Conservation (phyloP, 1,284 basidiomycete species). For the Trametes versicolor region DNA sequence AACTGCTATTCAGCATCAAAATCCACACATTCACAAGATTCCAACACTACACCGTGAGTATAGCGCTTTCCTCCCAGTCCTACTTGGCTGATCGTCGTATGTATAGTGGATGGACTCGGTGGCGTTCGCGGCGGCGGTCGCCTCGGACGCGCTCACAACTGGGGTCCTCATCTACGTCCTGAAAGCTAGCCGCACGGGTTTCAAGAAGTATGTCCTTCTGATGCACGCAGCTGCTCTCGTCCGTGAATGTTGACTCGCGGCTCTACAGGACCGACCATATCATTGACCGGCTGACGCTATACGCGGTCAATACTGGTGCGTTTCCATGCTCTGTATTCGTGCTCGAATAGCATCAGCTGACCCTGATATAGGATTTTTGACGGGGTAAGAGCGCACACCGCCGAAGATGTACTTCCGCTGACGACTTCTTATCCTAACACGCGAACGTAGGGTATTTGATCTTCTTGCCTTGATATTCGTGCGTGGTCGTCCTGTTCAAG, state of each 20-base stretch:
- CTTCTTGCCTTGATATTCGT: not conserved
- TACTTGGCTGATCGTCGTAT: not conserved
- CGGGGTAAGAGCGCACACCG: not conserved
- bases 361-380: not conserved
- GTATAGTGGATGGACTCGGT: constrained; percentile 22
- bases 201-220: constrained; percentile 1
- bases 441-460: not conserved
- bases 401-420: not conserved
- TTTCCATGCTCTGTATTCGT: not conserved
- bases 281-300: constrained; percentile 13
- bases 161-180: constrained; percentile 17
- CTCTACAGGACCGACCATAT: constrained; percentile 13
- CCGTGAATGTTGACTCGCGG: too few species aligned
- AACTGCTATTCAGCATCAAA: not conserved
- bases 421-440: not conserved
- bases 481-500: not conserved
- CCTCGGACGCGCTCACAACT: constrained; percentile 12
- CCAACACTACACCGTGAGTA: constrained; percentile 3
- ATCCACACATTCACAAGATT: not conserved
- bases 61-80: not conserved
- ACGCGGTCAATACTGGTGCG: constrained; percentile 22
- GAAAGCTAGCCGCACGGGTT: constrained; percentile 11
- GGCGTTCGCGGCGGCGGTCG: constrained; percentile 11
- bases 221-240: too few species aligned
- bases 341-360: not conserved